A percentile compares a stretch with the other conserved stretches of the same genome.
phyloP scores from a whole-genome alignment of 371 early-diverging fungal species.

The Sanchytrium tribonematis region DNA sequence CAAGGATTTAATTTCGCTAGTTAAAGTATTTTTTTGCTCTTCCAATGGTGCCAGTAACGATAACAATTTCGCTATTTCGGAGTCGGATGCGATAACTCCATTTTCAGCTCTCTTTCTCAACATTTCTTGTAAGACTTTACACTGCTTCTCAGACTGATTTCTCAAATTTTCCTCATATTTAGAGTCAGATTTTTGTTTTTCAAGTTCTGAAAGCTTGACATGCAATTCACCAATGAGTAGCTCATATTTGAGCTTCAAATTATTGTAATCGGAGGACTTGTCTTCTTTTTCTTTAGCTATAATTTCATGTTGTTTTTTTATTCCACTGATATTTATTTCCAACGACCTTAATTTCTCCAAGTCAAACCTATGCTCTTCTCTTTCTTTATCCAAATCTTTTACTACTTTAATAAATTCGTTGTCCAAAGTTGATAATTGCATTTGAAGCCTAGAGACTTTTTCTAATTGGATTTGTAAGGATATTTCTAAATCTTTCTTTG shows the following conservation, averaged over 20 bases:
- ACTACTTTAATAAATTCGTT: background rate
- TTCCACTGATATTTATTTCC: background rate
- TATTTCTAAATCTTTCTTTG: background rate
- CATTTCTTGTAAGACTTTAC: background rate
- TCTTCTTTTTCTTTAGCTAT: background rate
- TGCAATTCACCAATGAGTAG: background rate
- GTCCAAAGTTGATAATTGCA: background rate
- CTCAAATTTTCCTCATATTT: background rate
- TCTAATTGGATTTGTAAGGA: background rate
- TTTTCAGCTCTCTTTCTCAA: background rate
- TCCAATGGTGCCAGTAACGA: background rate
- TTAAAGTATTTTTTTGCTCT: background rate
- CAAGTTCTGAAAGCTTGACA: background rate
- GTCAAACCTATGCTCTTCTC: background rate
- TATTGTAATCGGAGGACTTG: background rate
- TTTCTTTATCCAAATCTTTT: background rate
- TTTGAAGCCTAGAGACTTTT: background rate
- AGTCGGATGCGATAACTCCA: background rate
- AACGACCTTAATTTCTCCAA: background rate
- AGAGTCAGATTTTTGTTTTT: background rate
- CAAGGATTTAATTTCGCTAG: background rate
- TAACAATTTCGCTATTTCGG: background rate
- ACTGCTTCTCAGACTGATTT: background rate
- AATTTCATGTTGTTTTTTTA: background rate
- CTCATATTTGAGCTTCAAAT: background rate